Base-by-base conservation (phyloP, 2,329 filamentous ascomycete genomes). In the Albophoma yamanashiensis region DNA sequence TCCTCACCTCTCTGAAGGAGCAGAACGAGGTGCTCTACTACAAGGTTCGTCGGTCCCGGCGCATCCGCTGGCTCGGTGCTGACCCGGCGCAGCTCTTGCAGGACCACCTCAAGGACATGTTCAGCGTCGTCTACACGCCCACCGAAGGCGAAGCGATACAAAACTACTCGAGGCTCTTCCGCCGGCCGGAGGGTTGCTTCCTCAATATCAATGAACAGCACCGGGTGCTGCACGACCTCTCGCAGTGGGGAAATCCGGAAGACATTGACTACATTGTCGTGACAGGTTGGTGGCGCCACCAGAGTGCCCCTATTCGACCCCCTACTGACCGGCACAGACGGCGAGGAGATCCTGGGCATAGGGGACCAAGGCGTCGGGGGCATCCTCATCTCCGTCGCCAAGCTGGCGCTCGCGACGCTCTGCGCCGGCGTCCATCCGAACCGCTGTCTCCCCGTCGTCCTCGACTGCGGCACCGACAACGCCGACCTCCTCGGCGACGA, bases 241-340 rank as follows among this genome's bases (percentile, higher is more conserved):
- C 82, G 0, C 84, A 88, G 62, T 92, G 87, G 80, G 89, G 87
- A 0, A 75, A 76, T 0, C 75, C 82, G 0, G 88, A 92, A 3
- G 89, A 94, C 60, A 85, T 96, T 40, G 92, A 96, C 72, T 87
- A 95, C 67, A 94, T 96, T 63, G 91, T 94, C 7, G 90, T 94
- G 8, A 91, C 88, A 52, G 91, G 92, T 79, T 77, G 76, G 63
- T 77, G 22, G 39, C 7, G 0, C 14, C 27, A 5, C 14, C 22
- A 38, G 6, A 17, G 8, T 34, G 31, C 15, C 43, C 12, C 9
- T 25, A 31, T 14, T 34, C 59, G 59, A 31, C 56, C 14, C 55
- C 3, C 0, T 15, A 20, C 65, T 70, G 31, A 73, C 55, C 34
- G 22, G 11, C 2, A 15, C 56, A 80, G 78, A 84, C 64, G 82